Evolutionary conservation across 306 rosid genomes (phyloP).

Genomic region (Quercus gilva): DNA sequence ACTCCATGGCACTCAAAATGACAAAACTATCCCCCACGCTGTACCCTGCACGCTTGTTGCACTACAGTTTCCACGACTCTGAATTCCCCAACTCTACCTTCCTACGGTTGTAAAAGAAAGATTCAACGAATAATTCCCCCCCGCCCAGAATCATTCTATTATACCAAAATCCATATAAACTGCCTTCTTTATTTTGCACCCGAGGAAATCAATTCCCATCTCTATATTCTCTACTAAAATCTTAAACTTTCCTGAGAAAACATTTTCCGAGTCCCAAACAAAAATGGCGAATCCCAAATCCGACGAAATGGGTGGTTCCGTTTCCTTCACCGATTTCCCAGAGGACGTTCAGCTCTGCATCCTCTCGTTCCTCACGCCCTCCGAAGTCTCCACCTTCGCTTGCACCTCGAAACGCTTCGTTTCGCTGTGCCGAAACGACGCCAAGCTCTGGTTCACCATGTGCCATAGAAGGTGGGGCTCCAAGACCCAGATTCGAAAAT

Average conservation of each 20-base stretch:
- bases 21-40: background rate
- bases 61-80: background rate
- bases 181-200: background rate
- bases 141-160: constrained; percentile 18
- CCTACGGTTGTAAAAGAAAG: background rate
- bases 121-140: constrained; percentile 38
- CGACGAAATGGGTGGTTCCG: constrained; percentile 18
- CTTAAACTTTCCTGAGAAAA: constrained; percentile 1
- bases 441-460: constrained; percentile 74
- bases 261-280: background rate
- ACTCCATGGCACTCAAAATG: no score
- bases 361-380: constrained; percentile 71
- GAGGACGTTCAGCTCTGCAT: constrained; percentile 85
- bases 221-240: background rate
- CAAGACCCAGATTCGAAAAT: constrained; percentile 58
- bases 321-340: constrained; percentile 69
- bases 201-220: background rate
- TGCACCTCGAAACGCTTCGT: constrained; percentile 72
- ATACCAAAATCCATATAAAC: background rate
- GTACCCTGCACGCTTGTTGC: background rate
- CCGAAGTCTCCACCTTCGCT: constrained; percentile 64
- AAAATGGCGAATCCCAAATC: constrained; percentile 32
- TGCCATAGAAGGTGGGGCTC: constrained; percentile 91
- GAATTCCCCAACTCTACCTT: background rate
- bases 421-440: constrained; percentile 54